A percentile compares a stretch with the other conserved stretches of the same genome.
These are phyloP conservation scores for Leishmania tropica DNA, from an alignment of 208 protist species.

Conservation along the genomic window DNA sequence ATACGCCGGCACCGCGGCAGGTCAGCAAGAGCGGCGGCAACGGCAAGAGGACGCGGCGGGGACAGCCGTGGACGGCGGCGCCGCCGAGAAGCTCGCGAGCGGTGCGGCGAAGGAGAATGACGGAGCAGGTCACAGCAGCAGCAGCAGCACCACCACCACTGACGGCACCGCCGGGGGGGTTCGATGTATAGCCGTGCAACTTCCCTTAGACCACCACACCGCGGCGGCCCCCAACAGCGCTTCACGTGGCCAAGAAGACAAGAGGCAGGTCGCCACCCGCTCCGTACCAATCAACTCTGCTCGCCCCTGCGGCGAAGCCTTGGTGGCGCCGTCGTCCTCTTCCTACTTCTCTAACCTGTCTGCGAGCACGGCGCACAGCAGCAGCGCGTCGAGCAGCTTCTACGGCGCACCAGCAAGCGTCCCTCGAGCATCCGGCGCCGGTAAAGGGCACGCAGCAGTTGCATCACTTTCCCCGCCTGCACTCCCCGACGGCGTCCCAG, in stretches of 20 bases:
- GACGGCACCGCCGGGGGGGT: not conserved
- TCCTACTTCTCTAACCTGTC: conserved; percentile 19
- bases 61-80: not conserved
- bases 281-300: not conserved
- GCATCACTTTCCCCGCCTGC: not conserved
- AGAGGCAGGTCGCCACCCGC: not conserved
- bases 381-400: conserved; percentile 23
- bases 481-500: not conserved
- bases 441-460: not conserved
- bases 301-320: not conserved
- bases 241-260: not conserved
- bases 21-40: not conserved
- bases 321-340: not conserved
- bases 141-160: not conserved
- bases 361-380: conserved; percentile 2
- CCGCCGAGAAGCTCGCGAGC: not conserved
- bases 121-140: not conserved
- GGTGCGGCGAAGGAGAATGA: not conserved
- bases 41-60: not conserved
- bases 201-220: not conserved
- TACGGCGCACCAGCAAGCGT: not conserved
- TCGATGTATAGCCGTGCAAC: not conserved
- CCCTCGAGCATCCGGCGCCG: not conserved
- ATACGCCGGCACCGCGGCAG: not conserved
- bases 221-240: not conserved